Evolutionary conservation across 768 basidiomycete species (phyloP), one percentile per base, ranked within the genome.

Genomic region (Dacryopinax spathularia): DNA sequence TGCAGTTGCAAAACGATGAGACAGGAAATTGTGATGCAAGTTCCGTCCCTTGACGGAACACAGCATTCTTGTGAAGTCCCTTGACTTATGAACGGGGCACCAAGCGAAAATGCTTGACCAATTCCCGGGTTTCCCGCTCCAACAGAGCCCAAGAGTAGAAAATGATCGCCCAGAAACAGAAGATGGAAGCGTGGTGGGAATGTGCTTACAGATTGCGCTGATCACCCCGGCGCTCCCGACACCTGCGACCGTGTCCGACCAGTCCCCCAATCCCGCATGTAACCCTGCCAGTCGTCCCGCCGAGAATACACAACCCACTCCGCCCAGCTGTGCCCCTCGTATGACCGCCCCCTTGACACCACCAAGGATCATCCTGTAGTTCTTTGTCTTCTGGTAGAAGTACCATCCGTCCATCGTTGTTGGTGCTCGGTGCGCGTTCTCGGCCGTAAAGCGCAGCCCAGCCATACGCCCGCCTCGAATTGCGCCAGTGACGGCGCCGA

Each of bases 321-420:
- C 68, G 15, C 78, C 79, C 37, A 91, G 74, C 69, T 77, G 79
- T 61, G 73, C 37, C 0, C 80, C 85, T 60, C 89, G 82, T 63
- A 67, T 66, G 1, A 80, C 86, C 5, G 82, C 91, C 16, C 82
- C 84, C 69, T 81, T 82, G 71, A 93, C 71, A 9, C 81, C 91
- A 0, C 81, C 86, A 66, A 84, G 79, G 70, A 91, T 80, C 68
- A 92, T 83, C 68, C 82, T 79, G 78, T 93, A 94, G 77, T 94
- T 94, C 74, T 94, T 95, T 31, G 90, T 92, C 78, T 94, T 94
- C 73, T 91, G 88, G 83, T 95, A 94, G 69, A 91, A 88, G 74
- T 93, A 95, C 91, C 92, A 94, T 64, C 92, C 92, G 68, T 86
- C 83, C 64, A 91, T 81, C 33, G 92, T 95, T 68, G 76, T 85